These are phyloP conservation scores for Salix caprea DNA, from an alignment of 345 rosid genomes.

Conservation along the genomic window DNA sequence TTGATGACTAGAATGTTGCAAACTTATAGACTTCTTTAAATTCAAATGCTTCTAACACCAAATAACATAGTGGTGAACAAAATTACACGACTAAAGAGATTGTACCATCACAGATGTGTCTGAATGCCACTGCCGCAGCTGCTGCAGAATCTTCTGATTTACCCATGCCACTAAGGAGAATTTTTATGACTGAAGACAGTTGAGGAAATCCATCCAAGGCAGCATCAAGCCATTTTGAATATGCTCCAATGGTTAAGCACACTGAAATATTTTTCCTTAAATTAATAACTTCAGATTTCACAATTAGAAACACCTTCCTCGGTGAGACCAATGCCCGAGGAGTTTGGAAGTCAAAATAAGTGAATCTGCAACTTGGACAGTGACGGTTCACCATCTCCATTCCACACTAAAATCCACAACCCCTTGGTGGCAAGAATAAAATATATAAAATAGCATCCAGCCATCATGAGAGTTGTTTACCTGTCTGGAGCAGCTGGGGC, in stretches of 20 bases:
- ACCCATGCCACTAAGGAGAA: conserved; percentile 88
- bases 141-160: conserved; percentile 96
- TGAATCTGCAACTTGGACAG: not conserved
- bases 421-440: not conserved
- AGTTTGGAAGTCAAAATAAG: not conserved
- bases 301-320: not conserved
- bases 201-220: conserved; percentile 66
- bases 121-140: conserved; percentile 95
- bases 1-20: not conserved
- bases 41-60: not conserved
- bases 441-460: not conserved
- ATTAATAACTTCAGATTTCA: conserved; percentile 2
- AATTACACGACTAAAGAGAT: not conserved
- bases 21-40: not conserved
- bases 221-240: conserved; percentile 93
- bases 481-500: conserved; percentile 90
- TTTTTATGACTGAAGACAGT: conserved; percentile 64
- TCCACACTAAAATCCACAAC: not conserved
- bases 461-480: conserved; percentile 29
- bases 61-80: not conserved
- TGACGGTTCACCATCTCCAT: conserved; percentile 5
- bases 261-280: conserved; percentile 47
- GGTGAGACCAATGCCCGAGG: not conserved
- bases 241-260: conserved; percentile 94
- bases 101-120: conserved; percentile 86